Conservation (phyloP, 495 filamentous ascomycete genomes). For the Trichocladium antarcticum region DNA sequence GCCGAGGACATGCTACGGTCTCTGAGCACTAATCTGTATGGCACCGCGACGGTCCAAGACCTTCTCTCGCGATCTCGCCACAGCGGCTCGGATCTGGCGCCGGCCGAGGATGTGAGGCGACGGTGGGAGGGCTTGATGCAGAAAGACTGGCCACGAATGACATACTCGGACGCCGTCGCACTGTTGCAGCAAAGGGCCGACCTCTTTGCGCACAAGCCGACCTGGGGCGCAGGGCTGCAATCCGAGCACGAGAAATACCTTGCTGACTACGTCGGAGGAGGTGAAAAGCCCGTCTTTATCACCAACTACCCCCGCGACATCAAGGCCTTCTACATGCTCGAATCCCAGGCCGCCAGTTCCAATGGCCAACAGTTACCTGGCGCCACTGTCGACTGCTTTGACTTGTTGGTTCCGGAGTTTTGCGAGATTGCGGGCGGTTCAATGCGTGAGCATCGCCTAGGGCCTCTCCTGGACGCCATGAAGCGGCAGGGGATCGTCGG, state of each 20-base stretch:
- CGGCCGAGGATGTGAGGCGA: constrained; percentile 40
- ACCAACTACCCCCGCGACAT: constrained; percentile 77
- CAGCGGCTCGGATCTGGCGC: constrained; percentile 24
- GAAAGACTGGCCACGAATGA: constrained; percentile 67
- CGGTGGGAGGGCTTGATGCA: constrained; percentile 60
- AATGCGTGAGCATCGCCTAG: constrained; percentile 77
- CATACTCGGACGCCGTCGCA: constrained; percentile 68
- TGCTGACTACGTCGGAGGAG: constrained; percentile 56
- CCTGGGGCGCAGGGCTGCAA: constrained; percentile 66
- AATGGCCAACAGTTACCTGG: constrained; percentile 8
- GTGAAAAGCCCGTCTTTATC: constrained; percentile 65
- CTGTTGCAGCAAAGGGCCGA: constrained; percentile 51
- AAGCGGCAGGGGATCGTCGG: constrained; percentile 21
- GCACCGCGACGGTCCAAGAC: constrained; percentile 51
- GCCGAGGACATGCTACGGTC: constrained; percentile 66
- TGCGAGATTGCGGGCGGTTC: constrained; percentile 90
- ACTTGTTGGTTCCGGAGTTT: constrained; percentile 79
- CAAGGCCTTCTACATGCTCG: constrained; percentile 96
- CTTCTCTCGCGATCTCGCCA: constrained; percentile 27
- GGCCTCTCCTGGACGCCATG: constrained; percentile 65
- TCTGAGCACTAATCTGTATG: constrained; percentile 44
- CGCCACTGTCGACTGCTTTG: constrained; percentile 83
- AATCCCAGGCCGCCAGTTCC: constrained; percentile 31
- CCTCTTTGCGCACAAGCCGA: constrained; percentile 54
- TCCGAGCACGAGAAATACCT: constrained; percentile 90